Evolutionary conservation across 2,329 filamentous ascomycete genomes (phyloP), one percentile per base, ranked within the genome.

Genomic region (Erysiphe pulchra): DNA sequence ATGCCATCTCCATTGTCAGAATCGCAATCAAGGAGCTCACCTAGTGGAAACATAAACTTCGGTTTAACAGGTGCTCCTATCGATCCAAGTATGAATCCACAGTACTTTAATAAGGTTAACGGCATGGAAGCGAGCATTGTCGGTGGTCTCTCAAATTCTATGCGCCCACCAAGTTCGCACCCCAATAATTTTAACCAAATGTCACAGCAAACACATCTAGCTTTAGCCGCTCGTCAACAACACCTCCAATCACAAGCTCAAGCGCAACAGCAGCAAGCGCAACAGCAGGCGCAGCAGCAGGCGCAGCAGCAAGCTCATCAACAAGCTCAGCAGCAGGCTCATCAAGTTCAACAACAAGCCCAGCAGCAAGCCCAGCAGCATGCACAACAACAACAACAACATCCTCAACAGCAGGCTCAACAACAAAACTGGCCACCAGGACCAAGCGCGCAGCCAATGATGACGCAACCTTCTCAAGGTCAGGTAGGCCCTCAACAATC

Each of bases 1-100:
- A 74, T 83, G 51, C 77, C 78, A 20, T 84, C 77, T 20, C 80
- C 75, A 8, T 67, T 80, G 50, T 77, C 77, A 2, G 80, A 82
- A 56, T 77, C 73, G 13, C 75, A 70, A 64, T 80, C 72, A 48
- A 71, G 68, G 54, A 72, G 68, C 60, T 81, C 77, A 47, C 77
- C 77, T 44, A 75, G 68, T 61, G 63, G 69, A 45, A 64, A 69
- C 45, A 71, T 73, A 64, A 70, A 68, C 56, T 78, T 80, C 54
- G 75, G 77, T 62, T 66, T 65, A 45, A 49, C 50, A 42, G 50
- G 50, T 14, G 68, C 67, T 52, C 70, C 72, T 47, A 71, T 78
- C 59, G 75, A 78, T 50, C 73, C 71, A 9, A 67, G 60, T 54
- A 72, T 74, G 66, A 65, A 62, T 11, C 67, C 67, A 44, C 69